These are phyloP conservation scores for Rubroboletus satanas DNA, from an alignment of 768 basidiomycete species.

Conservation along the genomic window DNA sequence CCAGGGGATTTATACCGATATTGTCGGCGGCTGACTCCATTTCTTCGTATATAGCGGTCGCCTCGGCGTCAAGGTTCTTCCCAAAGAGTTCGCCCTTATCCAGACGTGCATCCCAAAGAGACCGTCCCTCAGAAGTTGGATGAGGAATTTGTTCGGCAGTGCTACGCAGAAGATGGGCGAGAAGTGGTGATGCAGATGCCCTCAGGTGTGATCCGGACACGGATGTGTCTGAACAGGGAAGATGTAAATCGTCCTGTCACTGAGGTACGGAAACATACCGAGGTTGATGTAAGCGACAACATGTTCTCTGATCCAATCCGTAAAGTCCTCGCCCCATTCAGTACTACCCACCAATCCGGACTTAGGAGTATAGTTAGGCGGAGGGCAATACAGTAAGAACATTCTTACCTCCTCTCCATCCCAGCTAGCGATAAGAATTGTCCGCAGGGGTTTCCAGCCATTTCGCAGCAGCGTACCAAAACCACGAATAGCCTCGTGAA, in stretches of 20 bases:
- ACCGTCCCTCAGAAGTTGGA: conserved; percentile 57
- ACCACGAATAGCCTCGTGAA: conserved; percentile 55
- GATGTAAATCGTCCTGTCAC: conserved; percentile 35
- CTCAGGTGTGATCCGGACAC: conserved; percentile 50
- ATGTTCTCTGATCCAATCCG: conserved; percentile 72
- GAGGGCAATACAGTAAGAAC: background rate
- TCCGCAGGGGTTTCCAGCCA: conserved; percentile 70
- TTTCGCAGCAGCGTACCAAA: conserved; percentile 46
- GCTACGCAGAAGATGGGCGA: conserved; percentile 68
- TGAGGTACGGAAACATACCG: conserved; percentile 31
- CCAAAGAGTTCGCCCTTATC: conserved; percentile 48
- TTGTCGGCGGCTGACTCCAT: conserved; percentile 27
- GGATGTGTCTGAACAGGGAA: conserved; percentile 43
- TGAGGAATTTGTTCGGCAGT: conserved; percentile 72
- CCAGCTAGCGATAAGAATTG: conserved; percentile 76
- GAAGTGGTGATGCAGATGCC: conserved; percentile 70
- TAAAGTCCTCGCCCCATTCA: conserved; percentile 93
- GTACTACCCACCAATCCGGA: conserved; percentile 81
- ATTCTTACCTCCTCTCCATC: conserved; percentile 63
- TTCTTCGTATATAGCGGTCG: conserved; percentile 25
- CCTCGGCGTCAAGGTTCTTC: conserved; percentile 28
- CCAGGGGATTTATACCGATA: conserved; percentile 55
- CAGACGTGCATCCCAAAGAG: conserved; percentile 73
- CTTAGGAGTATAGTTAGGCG: conserved; percentile 25
- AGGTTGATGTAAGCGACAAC: conserved; percentile 89